Base-by-base conservation (phyloP, 2,329 filamentous ascomycete species). In the Ramichloridium luteum region DNA sequence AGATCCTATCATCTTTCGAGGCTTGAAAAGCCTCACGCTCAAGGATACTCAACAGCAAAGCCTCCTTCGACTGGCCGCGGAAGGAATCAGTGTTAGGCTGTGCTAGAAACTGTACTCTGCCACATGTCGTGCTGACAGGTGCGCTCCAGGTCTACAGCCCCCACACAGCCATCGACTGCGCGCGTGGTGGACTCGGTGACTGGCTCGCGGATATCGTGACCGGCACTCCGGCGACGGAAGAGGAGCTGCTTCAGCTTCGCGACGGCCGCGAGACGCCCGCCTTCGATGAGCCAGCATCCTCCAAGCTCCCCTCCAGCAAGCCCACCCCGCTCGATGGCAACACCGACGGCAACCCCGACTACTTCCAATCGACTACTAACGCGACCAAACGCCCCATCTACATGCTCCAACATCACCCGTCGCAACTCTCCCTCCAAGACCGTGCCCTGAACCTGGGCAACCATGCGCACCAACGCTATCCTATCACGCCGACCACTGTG, bases 1-100 rank as follows among this genome's bases (percentile, higher is more conserved):
- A 92, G 83, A 98, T 59, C 90, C 90, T 13, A 90, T 96, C 54
- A 96, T 98, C 53, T 98, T 98, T 66, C 76, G 81, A 29, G 81
- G 81, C 32, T 68, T 98, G 45, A 98, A 94, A 60, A 79, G 82
- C 42, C 65, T 98, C 52, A 93, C 83, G 18, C 71, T 85, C 28
- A 69, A 70, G 39, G 81, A 98, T 52, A 72, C 83, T 6, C 90
- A 96, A 56, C 90, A 98, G 54, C 71, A 77, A 26, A 82, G 82
- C 5, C 72, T 98, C 17, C 68, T 98, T 3, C 72, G 78, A 27
- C 70, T 98, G 9, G 80, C 79, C 28, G 80, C 82, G 41, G 75
- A 81, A 55, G 86, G 88, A 20, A 84, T 98, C 48, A 92, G 85
- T 43, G 20, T 85, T 54, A 48, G 9, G 41, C 35, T 2, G 13